Percentiles rank a stretch among this genome's conserved stretches.
Conservation (phyloP, 805 yeast species). For the Yarrowia bubula region DNA sequence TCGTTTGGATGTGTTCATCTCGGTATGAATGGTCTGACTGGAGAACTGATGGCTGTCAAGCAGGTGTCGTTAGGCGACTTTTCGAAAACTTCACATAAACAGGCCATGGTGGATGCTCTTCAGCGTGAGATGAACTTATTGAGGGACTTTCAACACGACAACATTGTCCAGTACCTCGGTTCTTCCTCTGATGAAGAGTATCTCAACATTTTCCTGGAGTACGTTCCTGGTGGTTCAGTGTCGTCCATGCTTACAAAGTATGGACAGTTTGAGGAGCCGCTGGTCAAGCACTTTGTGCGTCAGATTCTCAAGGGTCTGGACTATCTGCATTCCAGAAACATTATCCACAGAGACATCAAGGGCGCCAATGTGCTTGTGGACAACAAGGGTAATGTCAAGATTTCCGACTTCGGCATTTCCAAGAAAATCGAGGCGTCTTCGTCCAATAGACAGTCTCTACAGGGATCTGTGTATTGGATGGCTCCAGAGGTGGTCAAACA, state of each 20-base stretch:
- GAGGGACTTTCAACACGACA: slow-evolving; percentile 79
- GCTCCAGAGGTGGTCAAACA: slow-evolving; percentile 98
- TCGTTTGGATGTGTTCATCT: slow-evolving; percentile 90
- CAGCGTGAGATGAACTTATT: slow-evolving; percentile 74
- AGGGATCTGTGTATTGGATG: slow-evolving; percentile 98
- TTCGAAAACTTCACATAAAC: slow-evolving; percentile 39
- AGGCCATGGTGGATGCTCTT: slow-evolving; percentile 70
- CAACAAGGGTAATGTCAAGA: slow-evolving; percentile 75
- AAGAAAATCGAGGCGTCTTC: slow-evolving; percentile 57
- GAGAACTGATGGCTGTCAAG: slow-evolving; percentile 96
- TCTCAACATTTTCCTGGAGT: slow-evolving; percentile 76
- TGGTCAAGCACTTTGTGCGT: slow-evolving; percentile 65
- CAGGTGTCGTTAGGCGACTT: slow-evolving; percentile 71
- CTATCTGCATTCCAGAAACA: slow-evolving; percentile 70
- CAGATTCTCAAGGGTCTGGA: slow-evolving; percentile 74
- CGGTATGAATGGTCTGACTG: slow-evolving; percentile 88
- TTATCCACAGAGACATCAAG: slow-evolving; percentile 83
- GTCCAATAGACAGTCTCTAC: slow-evolving; percentile 71
- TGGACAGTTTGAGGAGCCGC: slow-evolving; percentile 77
- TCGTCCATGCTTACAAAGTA: slow-evolving; percentile 68
- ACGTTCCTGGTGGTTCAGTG: slow-evolving; percentile 72
- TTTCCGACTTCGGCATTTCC: slow-evolving; percentile 84
- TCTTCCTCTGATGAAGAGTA: slow-evolving; percentile 70
- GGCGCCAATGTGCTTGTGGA: slow-evolving; percentile 85
- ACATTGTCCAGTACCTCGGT: slow-evolving; percentile 89